Evolutionary conservation across 1,284 basidiomycete species (phyloP).

Genomic region (Trametes pubescens): DNA sequence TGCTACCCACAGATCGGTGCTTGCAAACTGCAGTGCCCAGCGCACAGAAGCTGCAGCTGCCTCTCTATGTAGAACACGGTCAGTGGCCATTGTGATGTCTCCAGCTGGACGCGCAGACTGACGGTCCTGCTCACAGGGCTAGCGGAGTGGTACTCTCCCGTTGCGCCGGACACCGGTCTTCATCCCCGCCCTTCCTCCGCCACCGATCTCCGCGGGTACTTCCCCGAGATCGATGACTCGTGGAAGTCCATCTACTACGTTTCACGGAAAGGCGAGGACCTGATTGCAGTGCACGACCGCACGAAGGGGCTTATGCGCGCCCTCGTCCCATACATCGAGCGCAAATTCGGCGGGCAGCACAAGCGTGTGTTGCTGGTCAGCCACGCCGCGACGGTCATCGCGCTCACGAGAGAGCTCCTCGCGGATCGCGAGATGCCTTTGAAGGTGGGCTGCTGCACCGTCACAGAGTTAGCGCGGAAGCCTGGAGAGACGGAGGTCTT

Average conservation of each 20-base stretch:
- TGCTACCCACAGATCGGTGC: slow-evolving; percentile 72
- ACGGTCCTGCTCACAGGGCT: slow-evolving; percentile 56
- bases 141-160: slow-evolving; percentile 87
- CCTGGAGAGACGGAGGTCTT: slow-evolving; percentile 37
- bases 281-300: slow-evolving; percentile 71
- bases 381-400: slow-evolving; percentile 84
- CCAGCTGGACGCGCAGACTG: not conserved
- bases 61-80: slow-evolving; percentile 83
- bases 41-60: slow-evolving; percentile 66
- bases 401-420: slow-evolving; percentile 68
- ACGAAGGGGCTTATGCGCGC: slow-evolving; percentile 58
- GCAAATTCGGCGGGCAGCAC: slow-evolving; percentile 51
- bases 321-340: slow-evolving; percentile 61
- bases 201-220: slow-evolving; percentile 56
- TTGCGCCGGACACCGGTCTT: slow-evolving; percentile 68
- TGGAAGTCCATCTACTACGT: slow-evolving; percentile 77
- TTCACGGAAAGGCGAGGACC: slow-evolving; percentile 74
- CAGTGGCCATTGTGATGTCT: slow-evolving; percentile 29
- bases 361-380: slow-evolving; percentile 71
- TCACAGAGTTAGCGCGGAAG: slow-evolving; percentile 59
- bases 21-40: slow-evolving; percentile 79
- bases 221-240: slow-evolving; percentile 65
- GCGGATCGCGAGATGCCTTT: slow-evolving; percentile 60
- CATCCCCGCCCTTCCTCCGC: slow-evolving; percentile 74
- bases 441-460: slow-evolving; percentile 73